Evolutionary conservation across 768 basidiomycete species (phyloP), one percentile per base, ranked within the genome.

Genomic region (Leccinum subtestaceum): DNA sequence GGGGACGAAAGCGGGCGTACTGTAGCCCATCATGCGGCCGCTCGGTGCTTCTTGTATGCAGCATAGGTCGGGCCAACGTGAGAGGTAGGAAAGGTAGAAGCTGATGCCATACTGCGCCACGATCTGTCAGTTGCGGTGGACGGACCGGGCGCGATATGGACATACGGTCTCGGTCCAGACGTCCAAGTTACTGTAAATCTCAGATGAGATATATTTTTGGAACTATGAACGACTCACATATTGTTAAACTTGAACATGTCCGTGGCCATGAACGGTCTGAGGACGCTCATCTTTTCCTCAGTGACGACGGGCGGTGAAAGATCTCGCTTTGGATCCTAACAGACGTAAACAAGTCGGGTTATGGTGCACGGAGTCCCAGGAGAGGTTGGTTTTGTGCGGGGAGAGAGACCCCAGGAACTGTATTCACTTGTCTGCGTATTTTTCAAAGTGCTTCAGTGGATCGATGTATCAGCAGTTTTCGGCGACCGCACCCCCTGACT

Each of bases 101-200:
- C 81, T 83, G 66, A 93, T 88, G 51, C 88, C 87, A 73, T 95
- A 98, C 91, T 95, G 17, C 5, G 52, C 4, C 4, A 40, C 32
- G 50, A 32, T 9, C 19, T 31, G 58, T 65, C 27, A 61, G 54
- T n/a, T 13, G 53, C 4, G 19, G 52, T 15, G 40, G 21, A 52
- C 38, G 17, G 45, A 29, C 27, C 19, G 15, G 13, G 38, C 21
- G 54, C 4, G 5, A 55, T 4, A 45, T 38, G 46, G 46, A 76
- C 87, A 68, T 66, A 94, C 95, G 21, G 97, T 98, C 76, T 98
- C 96, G 48, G 97, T 98, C 93, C 93, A 98, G 48, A 95, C 79
- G 73, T 98, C 96, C 68, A 96, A 76, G 75, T 99, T 98, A 60
- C 93, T 94, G 73, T 1, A 53, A 7, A 49, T 57, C 43, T 69